Conservation (phyloP, 2,329 filamentous ascomycete species). For the Ophiostoma tasmaniense region DNA sequence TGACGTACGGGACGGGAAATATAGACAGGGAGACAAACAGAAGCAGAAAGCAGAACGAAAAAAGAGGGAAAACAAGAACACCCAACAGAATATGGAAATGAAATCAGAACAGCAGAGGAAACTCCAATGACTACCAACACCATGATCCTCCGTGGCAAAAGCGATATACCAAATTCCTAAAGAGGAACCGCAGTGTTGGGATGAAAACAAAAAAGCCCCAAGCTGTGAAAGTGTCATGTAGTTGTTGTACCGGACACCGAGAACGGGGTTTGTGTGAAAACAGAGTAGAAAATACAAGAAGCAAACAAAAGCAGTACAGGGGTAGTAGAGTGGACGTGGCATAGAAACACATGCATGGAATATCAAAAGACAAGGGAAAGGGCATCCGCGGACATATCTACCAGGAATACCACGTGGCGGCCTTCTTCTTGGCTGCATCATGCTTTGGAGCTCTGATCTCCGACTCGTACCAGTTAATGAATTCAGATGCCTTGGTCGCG, state of each 20-base stretch:
- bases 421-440: neutral
- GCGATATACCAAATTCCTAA: neutral
- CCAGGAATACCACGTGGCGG: neutral
- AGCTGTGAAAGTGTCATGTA: neutral
- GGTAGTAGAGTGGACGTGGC: neutral
- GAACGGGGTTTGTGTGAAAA: neutral
- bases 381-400: neutral
- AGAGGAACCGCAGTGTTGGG: neutral
- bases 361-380: neutral
- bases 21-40: neutral
- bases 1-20: neutral
- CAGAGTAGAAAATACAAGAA: neutral
- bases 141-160: neutral
- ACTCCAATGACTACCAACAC: slow-evolving; percentile 5
- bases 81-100: neutral
- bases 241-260: neutral
- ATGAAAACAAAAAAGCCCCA: neutral
- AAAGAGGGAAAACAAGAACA: too few relatives aligned
- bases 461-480: slow-evolving; percentile 12
- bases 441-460: neutral
- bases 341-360: neutral
- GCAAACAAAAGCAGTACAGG: neutral
- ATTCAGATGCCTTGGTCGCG: slow-evolving; percentile 14
- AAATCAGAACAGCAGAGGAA: neutral
- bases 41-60: too few relatives aligned